Base-by-base conservation (phyloP, 192 early-diverging fungal genomes). In the Coemansia sp. region DNA sequence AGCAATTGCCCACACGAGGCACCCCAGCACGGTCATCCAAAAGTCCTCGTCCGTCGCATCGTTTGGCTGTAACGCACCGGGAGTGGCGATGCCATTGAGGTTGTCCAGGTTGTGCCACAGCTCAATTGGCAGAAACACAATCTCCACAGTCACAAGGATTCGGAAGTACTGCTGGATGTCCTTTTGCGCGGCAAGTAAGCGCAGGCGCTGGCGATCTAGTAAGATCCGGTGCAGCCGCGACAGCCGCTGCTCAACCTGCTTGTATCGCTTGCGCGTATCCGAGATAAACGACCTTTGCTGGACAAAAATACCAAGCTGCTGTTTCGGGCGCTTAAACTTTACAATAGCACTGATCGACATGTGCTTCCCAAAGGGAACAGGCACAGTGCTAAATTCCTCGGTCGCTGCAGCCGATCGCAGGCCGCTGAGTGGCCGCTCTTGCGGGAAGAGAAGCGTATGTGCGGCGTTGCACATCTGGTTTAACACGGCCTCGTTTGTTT, bases 61-160 rank as follows among this genome's bases (percentile, higher is more conserved):
- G 3, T 62, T 68, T 0, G 59, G 63, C 55, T 74, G 77, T 59
- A 80, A 54, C n/a, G 56, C 23, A 10, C 77, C 77, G 0, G 77
- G 77, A 14, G 77, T 80, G 2, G 72, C 65, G 17, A 80, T 80
- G 8, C 72, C 72, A 38, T 74, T 76, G 56, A 76, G 64, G 48
- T 76, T 76, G 40, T 76, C 75, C 19, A 76, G 65, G n/a, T 76
- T 76, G 62, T 71, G 63, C 75, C 75, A 76, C 59, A 80, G 66
- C 63, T 80, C 77, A n/a, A 80, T 74, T 4, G 77, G 77, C 58
- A 80, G 40, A 55, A 71, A 80, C 25, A 75, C 73, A 46, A 80
- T 59, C 57, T 71, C 73, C 2, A 71, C 72, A 2, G 69, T 69
- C 45, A 80, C 70, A 32, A 80, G 62, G 2, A 71, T 63, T 23